Evolutionary conservation across 1,284 basidiomycete species (phyloP).

Genomic region (Singerocomus inundabilis): DNA sequence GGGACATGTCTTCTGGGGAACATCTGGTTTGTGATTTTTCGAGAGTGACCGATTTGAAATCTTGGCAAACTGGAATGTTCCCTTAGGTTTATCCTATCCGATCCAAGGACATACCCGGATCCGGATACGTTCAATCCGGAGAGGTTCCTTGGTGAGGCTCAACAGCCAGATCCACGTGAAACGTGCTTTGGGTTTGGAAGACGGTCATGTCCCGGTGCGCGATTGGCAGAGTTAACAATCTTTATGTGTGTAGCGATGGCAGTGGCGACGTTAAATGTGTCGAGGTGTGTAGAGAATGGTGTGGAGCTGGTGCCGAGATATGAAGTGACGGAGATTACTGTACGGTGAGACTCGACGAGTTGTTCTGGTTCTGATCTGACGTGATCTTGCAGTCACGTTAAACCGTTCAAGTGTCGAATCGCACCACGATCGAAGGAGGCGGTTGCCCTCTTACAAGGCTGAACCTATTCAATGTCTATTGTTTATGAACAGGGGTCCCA

Average conservation of each 20-base stretch:
- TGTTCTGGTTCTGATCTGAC: not conserved
- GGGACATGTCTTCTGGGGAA: no score
- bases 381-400: not conserved
- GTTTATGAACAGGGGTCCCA: no score
- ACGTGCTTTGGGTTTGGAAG: slow-evolving; percentile 21
- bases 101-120: no score
- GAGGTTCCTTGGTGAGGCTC: no score
- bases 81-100: slow-evolving; percentile 15
- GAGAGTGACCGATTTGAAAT: not conserved
- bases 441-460: not conserved
- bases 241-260: slow-evolving; percentile 20
- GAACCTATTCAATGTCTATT: no score
- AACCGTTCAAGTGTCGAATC: no score
- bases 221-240: slow-evolving; percentile 12
- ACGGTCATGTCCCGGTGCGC: slow-evolving; percentile 12
- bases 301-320: slow-evolving; percentile 8
- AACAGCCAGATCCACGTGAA: slow-evolving; percentile 11
- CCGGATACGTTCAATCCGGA: no score
- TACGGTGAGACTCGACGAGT: no score
- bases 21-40: not conserved
- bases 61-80: not conserved
- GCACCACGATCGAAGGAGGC: slow-evolving; percentile 4
- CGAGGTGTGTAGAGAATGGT: slow-evolving; percentile 7
- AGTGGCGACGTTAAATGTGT: slow-evolving; percentile 15
- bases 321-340: slow-evolving; percentile 1